Evolutionary conservation across 2,329 filamentous ascomycete species (phyloP).

Genomic region (Elsinoe perseae): DNA sequence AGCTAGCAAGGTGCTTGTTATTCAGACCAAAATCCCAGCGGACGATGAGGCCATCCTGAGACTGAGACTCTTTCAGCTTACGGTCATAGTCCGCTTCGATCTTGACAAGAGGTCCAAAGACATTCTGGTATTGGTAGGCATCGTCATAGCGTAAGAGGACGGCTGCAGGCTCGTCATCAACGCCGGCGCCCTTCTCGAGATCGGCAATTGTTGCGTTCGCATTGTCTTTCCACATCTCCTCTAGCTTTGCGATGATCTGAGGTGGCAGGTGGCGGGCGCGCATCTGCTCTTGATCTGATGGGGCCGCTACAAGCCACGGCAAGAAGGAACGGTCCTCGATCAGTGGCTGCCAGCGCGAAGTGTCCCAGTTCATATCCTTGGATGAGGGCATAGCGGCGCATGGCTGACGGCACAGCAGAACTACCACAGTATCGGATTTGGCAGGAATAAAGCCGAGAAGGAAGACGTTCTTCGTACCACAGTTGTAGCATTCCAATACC

Average conservation of each 20-base stretch:
- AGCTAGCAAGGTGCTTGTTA: slow-evolving; percentile 93
- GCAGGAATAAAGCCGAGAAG: slow-evolving; percentile 95
- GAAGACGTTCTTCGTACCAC: slow-evolving; percentile 98
- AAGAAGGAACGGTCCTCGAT: slow-evolving; percentile 96
- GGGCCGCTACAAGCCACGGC: slow-evolving; percentile 81
- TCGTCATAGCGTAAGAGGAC: slow-evolving; percentile 93
- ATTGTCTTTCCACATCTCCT: slow-evolving; percentile 98
- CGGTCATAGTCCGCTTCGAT: slow-evolving; percentile 99
- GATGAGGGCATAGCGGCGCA: slow-evolving; percentile 91
- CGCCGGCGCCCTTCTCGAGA: slow-evolving; percentile 80
- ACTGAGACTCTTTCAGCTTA: slow-evolving; percentile 96
- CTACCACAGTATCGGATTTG: slow-evolving; percentile 96
- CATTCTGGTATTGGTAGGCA: slow-evolving; percentile 97
- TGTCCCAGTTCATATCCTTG: slow-evolving; percentile 99
- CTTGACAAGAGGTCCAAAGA: slow-evolving; percentile 95
- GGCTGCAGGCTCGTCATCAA: slow-evolving; percentile 90
- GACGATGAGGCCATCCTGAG: slow-evolving; percentile 88
- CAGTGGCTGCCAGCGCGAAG: slow-evolving; percentile 91
- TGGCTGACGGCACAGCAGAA: slow-evolving; percentile 90
- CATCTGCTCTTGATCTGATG: slow-evolving; percentile 90
- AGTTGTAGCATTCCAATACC: slow-evolving; percentile 97
- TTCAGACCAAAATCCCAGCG: slow-evolving; percentile 94
- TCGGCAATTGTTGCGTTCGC: slow-evolving; percentile 79
- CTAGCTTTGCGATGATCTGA: slow-evolving; percentile 89
- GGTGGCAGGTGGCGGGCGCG: slow-evolving; percentile 87